A percentile compares a stretch with the other conserved stretches of the same genome.
phyloP scores from a whole-genome alignment of 2,329 filamentous ascomycete species.

The Stagonosporopsis chrysanthemi region DNA sequence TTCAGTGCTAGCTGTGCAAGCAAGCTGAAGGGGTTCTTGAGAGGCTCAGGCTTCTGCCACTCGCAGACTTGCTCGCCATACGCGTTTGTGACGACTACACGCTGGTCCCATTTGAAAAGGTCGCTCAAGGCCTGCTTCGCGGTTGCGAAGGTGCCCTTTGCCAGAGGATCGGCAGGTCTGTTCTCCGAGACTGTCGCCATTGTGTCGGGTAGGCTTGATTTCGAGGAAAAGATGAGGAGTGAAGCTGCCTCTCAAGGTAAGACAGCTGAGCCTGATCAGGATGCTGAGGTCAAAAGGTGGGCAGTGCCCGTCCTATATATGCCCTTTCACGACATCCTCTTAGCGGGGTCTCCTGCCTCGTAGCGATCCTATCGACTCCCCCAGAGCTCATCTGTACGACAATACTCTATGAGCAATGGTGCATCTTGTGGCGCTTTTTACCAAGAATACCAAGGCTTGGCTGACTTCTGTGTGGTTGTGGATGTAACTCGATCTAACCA shows the following conservation, averaged over 20 bases:
- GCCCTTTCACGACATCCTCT: constrained; percentile 15
- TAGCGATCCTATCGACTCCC: constrained; percentile 24
- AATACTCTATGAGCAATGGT: constrained; percentile 20
- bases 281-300: constrained; percentile 19
- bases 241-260: constrained; percentile 15
- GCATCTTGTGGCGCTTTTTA: constrained; percentile 30
- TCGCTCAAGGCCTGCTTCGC: constrained; percentile 70
- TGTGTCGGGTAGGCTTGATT: constrained; percentile 17
- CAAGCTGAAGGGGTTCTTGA: constrained; percentile 75
- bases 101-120: constrained; percentile 77
- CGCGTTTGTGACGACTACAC: constrained; percentile 71
- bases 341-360: constrained; percentile 21
- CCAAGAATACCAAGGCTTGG: constrained; percentile 36
- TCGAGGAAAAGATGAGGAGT: constrained; percentile 11
- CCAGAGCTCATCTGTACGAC: constrained; percentile 32
- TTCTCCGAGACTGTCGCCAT: constrained; percentile 43
- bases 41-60: constrained; percentile 71
- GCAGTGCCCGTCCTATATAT: constrained; percentile 30
- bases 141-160: constrained; percentile 69
- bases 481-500: constrained; percentile 33
- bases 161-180: constrained; percentile 70
- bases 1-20: constrained; percentile 68
- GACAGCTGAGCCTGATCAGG: constrained; percentile 29
- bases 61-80: constrained; percentile 70
- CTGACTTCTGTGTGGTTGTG: constrained; percentile 25